A percentile compares a stretch with the other conserved stretches of the same genome.
These are phyloP conservation scores for Urtica urens DNA, from an alignment of 306 rosid genomes.

Conservation along the genomic window DNA sequence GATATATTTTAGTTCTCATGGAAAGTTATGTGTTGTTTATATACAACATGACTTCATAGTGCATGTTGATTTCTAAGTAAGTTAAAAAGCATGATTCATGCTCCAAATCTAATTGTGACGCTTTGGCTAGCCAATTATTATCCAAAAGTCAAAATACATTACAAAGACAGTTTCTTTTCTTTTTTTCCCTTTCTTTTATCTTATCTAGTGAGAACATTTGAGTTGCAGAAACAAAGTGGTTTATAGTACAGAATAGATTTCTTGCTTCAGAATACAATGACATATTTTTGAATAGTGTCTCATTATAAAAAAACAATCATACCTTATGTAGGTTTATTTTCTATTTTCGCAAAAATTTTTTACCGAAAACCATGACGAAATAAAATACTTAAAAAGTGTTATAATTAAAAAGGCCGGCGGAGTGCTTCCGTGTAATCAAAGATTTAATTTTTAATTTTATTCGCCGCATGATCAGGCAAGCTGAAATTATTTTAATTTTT, in stretches of 20 bases:
- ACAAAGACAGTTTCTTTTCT: background rate
- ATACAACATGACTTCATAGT: background rate
- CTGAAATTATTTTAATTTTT: background rate
- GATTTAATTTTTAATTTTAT: too few relatives aligned
- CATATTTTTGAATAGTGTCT: too few relatives aligned
- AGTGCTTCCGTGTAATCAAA: too few relatives aligned
- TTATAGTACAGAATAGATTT: background rate
- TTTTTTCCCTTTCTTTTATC: too few relatives aligned
- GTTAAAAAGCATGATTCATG: slow-evolving; percentile 10
- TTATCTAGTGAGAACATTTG: background rate
- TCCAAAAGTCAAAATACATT: background rate
- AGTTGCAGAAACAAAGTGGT: background rate
- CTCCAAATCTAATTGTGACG: background rate
- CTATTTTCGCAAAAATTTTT: too few relatives aligned
- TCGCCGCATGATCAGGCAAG: too few relatives aligned
- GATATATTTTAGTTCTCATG: background rate
- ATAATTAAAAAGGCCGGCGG: too few relatives aligned
- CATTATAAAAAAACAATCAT: too few relatives aligned
- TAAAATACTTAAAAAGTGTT: too few relatives aligned
- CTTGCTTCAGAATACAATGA: background rate
- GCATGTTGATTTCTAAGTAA: background rate
- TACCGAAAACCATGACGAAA: too few relatives aligned
- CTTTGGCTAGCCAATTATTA: background rate
- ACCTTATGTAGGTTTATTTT: too few relatives aligned
- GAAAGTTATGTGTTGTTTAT: too few relatives aligned